phyloP scores from a whole-genome alignment of 768 basidiomycete genomes.

The Tylopilus plumbeoviolaceoides region DNA sequence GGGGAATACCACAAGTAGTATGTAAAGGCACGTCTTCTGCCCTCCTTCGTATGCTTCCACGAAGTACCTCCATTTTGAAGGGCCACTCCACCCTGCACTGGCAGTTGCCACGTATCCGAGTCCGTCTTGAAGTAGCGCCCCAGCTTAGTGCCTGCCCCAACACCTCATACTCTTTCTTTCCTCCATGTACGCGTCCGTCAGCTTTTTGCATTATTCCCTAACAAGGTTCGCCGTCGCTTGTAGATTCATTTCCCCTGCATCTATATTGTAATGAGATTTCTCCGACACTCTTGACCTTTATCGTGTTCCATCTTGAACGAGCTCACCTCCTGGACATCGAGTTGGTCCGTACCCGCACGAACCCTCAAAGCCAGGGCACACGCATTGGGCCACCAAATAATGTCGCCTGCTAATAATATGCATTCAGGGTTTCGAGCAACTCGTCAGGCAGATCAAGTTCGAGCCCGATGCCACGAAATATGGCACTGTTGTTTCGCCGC shows the following conservation, averaged over 20 bases:
- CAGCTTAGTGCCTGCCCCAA: constrained; percentile 44
- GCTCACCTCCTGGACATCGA: constrained; percentile 44
- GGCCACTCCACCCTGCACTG: no score
- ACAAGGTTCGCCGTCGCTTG: constrained; percentile 18
- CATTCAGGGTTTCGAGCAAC: constrained; percentile 51
- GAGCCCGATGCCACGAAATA: constrained; percentile 56
- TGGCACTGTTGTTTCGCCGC: constrained; percentile 58
- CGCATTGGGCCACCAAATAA: constrained; percentile 71
- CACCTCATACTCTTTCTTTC: constrained; percentile 36
- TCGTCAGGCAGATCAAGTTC: constrained; percentile 62
- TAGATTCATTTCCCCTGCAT: constrained; percentile 52
- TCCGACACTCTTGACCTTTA: constrained; percentile 43
- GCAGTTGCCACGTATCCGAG: constrained; percentile 60
- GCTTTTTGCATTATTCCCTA: constrained; percentile 31
- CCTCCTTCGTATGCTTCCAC: constrained; percentile 51
- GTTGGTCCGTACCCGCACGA: neutral
- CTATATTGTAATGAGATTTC: constrained; percentile 52
- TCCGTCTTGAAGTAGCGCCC: constrained; percentile 46
- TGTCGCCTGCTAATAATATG: constrained; percentile 58
- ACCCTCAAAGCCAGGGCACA: constrained; percentile 18
- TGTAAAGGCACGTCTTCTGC: constrained; percentile 40
- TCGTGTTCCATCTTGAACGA: constrained; percentile 73
- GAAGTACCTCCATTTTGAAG: constrained; percentile 68
- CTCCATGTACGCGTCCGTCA: neutral
- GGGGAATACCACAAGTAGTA: neutral